Base-by-base conservation (phyloP, 2,329 filamentous ascomycete genomes). In the Alternaria postmessia region DNA sequence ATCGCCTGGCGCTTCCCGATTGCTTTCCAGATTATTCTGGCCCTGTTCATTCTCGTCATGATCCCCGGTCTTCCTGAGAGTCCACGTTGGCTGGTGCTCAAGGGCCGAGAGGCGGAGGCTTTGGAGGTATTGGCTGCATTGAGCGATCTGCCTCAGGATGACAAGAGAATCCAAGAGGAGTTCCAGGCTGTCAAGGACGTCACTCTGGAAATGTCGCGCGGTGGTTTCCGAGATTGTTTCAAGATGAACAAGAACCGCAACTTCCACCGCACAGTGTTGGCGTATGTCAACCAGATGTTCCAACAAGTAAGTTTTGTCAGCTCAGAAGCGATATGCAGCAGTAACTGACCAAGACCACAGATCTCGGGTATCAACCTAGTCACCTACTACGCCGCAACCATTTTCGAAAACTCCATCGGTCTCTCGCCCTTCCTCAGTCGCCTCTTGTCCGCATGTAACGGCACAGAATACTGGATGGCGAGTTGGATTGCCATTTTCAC, bases 151-250 rank as follows among this genome's bases (percentile, higher is more conserved):
- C 74, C 77, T 3, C 70, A 73, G 5, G 76, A 81, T 36, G 74
- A 79, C 53, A 76, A 71, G 63, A 77, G 74, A 54, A 74, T 79
- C n/a, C 68, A 75, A 30, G 67, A 64, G 42, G 77, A 79, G 24
- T 75, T 78, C 57, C 61, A 68, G 41, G 77, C 75, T 20, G 74
- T 78, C 24, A 78, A 77, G 57, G 77, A 79, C 51, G 76, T 77
- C 5, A 75, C 75, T 5, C 69, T 77, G 36, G 75, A 78, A 55
- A 78, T 78, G 74, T 71, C 73, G 0, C 68, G 85, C 76, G 78
- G 83, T 26, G 80, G 78, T 26, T 88, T 88, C 75, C 73, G 74
- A 6, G 86, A 88, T 63, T 81, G 88, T 59, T 88, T 88, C 75
- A 87, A 83, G 62, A 86, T 86, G 81, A 79, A 80, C 61, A 72